Conservation (phyloP, 371 early-diverging fungal species). For the Actinomucor elegans region DNA sequence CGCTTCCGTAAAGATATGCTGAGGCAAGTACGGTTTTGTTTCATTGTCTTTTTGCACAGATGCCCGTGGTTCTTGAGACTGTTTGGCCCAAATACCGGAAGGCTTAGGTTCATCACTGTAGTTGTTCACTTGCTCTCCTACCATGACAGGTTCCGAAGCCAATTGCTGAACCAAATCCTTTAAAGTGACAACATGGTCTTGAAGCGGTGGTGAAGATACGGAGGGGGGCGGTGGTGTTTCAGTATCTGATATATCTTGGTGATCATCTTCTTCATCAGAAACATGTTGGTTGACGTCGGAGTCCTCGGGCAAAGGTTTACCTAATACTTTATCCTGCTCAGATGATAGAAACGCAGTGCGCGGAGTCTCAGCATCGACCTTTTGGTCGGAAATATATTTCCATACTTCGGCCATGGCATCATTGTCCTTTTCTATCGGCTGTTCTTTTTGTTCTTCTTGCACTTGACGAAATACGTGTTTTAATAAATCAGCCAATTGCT, state of each 20-base stretch:
- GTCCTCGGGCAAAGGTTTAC: neutral
- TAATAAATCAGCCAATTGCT: conserved; percentile 15
- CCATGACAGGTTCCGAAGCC: conserved; percentile 20
- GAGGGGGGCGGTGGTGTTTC: neutral
- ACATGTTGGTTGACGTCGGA: neutral
- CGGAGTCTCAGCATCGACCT: conserved; percentile 1
- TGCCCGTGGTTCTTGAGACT: neutral
- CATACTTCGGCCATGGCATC: conserved; percentile 16
- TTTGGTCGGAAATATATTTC: conserved; percentile 15
- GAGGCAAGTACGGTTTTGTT: conserved; percentile 13
- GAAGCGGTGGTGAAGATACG: conserved; percentile 7
- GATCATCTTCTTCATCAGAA: neutral
- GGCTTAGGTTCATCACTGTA: conserved; percentile 15
- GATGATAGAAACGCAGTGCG: conserved; percentile 4
- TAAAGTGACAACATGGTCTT: conserved; percentile 19
- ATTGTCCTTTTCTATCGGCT: neutral
- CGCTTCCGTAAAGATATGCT: conserved; percentile 25
- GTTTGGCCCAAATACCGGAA: neutral
- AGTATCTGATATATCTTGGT: neutral
- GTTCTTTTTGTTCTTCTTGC: conserved; percentile 1
- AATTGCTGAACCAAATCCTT: conserved; percentile 16
- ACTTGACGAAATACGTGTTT: conserved; percentile 9
- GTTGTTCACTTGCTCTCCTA: neutral
- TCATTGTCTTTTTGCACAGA: neutral
- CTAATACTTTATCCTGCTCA: conserved; percentile 1